Percentiles rank a stretch among this genome's conserved stretches.
Conservation (phyloP, 371 early-diverging fungal species). For the Parasitella parasitica region DNA sequence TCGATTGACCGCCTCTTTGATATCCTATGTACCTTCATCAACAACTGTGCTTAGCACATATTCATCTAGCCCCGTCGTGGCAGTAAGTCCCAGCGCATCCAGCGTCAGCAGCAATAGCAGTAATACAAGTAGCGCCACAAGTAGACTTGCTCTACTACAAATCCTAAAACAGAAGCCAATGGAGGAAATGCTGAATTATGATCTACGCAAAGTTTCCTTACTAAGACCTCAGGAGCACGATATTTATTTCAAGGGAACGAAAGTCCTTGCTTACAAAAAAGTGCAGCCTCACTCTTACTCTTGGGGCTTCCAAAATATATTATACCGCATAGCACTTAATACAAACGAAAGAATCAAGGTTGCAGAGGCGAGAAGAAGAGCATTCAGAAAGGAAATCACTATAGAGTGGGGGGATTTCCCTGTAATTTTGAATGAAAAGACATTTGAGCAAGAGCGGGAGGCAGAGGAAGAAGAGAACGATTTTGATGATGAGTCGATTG, state of each 20-base stretch:
- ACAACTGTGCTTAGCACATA: constrained; percentile 10
- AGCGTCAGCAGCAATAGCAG: constrained; percentile 16
- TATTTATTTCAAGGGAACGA: constrained; percentile 33
- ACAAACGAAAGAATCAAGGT: constrained; percentile 19
- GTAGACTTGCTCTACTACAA: constrained; percentile 11
- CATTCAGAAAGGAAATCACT: constrained; percentile 47
- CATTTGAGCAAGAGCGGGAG: constrained; percentile 5
- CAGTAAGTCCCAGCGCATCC: constrained; percentile 7
- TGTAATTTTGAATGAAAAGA: neutral
- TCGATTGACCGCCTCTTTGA: neutral
- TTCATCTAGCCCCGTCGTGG: neutral
- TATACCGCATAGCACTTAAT: constrained; percentile 20
- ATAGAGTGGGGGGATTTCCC: constrained; percentile 37
- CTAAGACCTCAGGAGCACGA: constrained; percentile 37
- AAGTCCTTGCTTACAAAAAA: constrained; percentile 36
- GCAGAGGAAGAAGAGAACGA: neutral
- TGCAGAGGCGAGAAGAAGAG: constrained; percentile 42
- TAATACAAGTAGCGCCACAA: constrained; percentile 7
- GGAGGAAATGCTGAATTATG: constrained; percentile 31
- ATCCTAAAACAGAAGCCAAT: constrained; percentile 22
- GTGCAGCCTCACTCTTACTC: constrained; percentile 50
- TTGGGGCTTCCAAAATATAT: constrained; percentile 52
- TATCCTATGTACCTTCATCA: constrained; percentile 15
- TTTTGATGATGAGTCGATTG: constrained; percentile 2
- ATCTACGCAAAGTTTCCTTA: constrained; percentile 38